Evolutionary conservation across 139 green algal species (phyloP).

Genomic region (Desmodesmus armatus): DNA sequence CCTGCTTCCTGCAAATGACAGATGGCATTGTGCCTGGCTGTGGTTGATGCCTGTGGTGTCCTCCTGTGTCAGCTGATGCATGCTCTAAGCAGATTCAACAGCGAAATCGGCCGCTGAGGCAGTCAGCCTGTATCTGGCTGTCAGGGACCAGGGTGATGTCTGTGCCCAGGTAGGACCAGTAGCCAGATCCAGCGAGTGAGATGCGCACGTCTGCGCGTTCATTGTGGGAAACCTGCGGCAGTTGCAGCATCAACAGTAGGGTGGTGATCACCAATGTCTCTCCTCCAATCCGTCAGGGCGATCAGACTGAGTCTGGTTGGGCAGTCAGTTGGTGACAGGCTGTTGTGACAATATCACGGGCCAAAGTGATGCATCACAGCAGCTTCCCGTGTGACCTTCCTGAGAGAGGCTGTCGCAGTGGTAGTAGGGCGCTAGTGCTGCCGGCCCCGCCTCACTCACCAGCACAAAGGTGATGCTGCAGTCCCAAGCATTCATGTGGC

Average conservation of each 20-base stretch:
- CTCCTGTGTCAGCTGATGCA: not conserved
- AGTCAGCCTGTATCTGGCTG: not conserved
- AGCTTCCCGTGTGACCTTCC: not conserved
- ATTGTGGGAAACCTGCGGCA: not conserved
- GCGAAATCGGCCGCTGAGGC: not conserved
- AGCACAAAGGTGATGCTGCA: constrained; percentile 10
- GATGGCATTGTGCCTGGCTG: not conserved
- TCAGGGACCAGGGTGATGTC: not conserved
- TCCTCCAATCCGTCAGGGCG: not conserved
- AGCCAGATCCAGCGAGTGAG: not conserved
- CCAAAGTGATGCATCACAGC: not conserved
- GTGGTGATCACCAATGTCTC: not conserved
- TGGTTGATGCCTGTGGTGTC: not conserved
- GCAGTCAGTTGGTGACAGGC: not conserved
- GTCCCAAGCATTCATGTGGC: constrained; percentile 16
- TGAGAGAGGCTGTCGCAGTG: not conserved
- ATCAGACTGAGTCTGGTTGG: not conserved
- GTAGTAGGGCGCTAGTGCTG: not conserved
- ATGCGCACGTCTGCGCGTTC: not conserved
- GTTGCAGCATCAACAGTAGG: not conserved
- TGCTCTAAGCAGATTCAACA: not conserved
- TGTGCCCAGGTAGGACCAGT: constrained; percentile 20
- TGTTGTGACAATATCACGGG: not conserved
- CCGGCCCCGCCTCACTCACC: not conserved
- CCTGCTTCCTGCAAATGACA: not conserved